Base-by-base conservation (phyloP, 2,329 filamentous ascomycete species). In the Ascochyta pisi region DNA sequence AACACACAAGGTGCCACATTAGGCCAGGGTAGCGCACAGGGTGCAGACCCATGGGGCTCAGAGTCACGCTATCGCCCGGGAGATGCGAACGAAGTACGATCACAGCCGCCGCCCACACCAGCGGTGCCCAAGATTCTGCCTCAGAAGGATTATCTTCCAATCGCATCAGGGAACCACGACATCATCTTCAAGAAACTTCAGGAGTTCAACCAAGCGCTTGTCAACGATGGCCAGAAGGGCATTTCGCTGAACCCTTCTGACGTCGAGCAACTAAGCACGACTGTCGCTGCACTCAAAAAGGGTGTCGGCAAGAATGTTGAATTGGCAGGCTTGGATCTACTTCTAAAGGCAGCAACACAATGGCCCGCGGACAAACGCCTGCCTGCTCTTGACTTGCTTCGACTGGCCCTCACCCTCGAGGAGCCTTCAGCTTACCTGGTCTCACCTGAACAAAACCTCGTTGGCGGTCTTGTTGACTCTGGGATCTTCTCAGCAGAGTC, bases 1-100 rank as follows among this genome's bases (percentile, higher is more conserved):
- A 98, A 98, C 70, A 96, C 93, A 0, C 86, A 94, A 77, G 93
- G 92, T 3, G 89, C 92, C 7, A 91, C 88, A 0, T 78, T 96
- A n/a, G 92, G 92, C 1, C 84, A 88, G 54, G 65, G 70, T 63
- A 73, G 81, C 46, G 68, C 73, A 15, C 54, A 52, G n/a, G 79
- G 79, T 4, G 79, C 85, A 31, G 91, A 96, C 75, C 89, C 91
- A 0, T 92, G 87, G 79, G 92, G 91, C 6, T 87, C 87, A 16
- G 91, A 94, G 63, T 85, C 86, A 49, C 83, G 91, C 63, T 96
- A 96, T 74, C 85, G 89, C 48, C 91, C 92, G 22, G 90, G 88
- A 13, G 86, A 91, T 62, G 70, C 77, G 0, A 74, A 77, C 42
- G 68, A 81, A 15, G 60, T 64, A 16, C 40, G 57, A 5, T 74